Conservation (phyloP, 2,329 filamentous ascomycete genomes). For the Pleochaeta shiraiana region DNA sequence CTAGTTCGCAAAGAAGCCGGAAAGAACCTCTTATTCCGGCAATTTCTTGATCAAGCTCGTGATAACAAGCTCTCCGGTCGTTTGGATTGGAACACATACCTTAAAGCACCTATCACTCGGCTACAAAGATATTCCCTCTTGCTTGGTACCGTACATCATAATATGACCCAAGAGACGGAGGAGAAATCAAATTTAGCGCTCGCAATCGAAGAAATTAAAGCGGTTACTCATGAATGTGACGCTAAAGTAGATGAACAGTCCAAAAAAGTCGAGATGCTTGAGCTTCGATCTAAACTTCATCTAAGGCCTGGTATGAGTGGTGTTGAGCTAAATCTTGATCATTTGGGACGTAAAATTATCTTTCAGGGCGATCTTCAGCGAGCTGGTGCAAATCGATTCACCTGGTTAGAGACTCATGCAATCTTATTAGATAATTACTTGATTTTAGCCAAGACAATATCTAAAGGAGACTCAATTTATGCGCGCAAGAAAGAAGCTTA, state of each 20-base stretch:
- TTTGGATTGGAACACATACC: slow-evolving; percentile 81
- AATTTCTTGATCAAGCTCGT: slow-evolving; percentile 64
- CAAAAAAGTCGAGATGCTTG: slow-evolving; percentile 73
- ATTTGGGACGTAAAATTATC: slow-evolving; percentile 80
- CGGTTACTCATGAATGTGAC: slow-evolving; percentile 79
- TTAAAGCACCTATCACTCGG: slow-evolving; percentile 83
- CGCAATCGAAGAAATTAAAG: slow-evolving; percentile 80
- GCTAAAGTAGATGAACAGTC: slow-evolving; percentile 78
- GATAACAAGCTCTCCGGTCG: slow-evolving; percentile 61
- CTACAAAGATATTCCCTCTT: slow-evolving; percentile 79
- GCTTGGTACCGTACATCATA: slow-evolving; percentile 61
- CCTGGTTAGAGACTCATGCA: slow-evolving; percentile 84
- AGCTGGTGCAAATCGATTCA: slow-evolving; percentile 71
- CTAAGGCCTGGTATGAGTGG: slow-evolving; percentile 73
- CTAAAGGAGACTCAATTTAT: slow-evolving; percentile 42
- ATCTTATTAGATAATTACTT: slow-evolving; percentile 94
- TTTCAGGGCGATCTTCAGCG: slow-evolving; percentile 76
- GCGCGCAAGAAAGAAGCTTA: slow-evolving; percentile 62
- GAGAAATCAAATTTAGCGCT: slow-evolving; percentile 69
- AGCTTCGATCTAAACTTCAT: slow-evolving; percentile 64
- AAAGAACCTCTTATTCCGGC: slow-evolving; percentile 64
- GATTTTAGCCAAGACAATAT: slow-evolving; percentile 63
- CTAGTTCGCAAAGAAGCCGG: slow-evolving; percentile 67
- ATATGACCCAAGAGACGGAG: slow-evolving; percentile 64
- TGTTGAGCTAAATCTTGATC: slow-evolving; percentile 73